A percentile compares a stretch with the other conserved stretches of the same genome.
Conservation (phyloP, 2,329 filamentous ascomycete genomes). For the Stemphylium vesicarium region DNA sequence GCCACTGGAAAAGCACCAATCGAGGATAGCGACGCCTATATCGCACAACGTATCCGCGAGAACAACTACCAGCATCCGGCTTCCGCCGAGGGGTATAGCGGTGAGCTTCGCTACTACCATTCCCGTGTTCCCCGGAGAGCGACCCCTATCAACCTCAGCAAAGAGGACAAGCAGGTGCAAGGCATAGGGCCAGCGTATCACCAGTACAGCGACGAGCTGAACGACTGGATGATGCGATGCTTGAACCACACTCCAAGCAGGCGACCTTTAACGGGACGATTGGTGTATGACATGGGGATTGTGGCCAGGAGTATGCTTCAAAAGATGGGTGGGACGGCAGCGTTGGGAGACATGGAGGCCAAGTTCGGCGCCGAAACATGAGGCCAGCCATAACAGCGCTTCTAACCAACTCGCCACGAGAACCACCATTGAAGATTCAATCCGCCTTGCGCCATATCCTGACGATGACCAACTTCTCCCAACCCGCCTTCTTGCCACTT, state of each 20-base stretch:
- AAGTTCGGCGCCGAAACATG: conserved; percentile 11
- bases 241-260: conserved; percentile 10
- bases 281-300: conserved; percentile 11
- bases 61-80: conserved; percentile 2
- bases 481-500: conserved; percentile 87
- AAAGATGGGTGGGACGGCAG: conserved; percentile 22
- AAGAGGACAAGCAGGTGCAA: conserved; percentile 14
- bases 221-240: conserved; percentile 34
- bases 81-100: conserved; percentile 5
- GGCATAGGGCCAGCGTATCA: conserved; percentile 12
- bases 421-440: neutral
- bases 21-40: conserved; percentile 5
- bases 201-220: conserved; percentile 34
- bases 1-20: conserved; percentile 29
- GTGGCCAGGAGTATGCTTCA: conserved; percentile 20
- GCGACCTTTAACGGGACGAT: conserved; percentile 14
- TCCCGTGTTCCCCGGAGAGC: conserved; percentile 27
- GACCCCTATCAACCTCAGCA: conserved; percentile 27
- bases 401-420: neutral
- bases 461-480: conserved; percentile 91
- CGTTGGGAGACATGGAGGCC: conserved; percentile 29
- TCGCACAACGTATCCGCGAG: neutral
- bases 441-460: conserved; percentile 71
- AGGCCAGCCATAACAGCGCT: neutral
- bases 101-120: conserved; percentile 17